phyloP scores from a whole-genome alignment of 1,284 basidiomycete species.

The Moesziomyces sp. region DNA sequence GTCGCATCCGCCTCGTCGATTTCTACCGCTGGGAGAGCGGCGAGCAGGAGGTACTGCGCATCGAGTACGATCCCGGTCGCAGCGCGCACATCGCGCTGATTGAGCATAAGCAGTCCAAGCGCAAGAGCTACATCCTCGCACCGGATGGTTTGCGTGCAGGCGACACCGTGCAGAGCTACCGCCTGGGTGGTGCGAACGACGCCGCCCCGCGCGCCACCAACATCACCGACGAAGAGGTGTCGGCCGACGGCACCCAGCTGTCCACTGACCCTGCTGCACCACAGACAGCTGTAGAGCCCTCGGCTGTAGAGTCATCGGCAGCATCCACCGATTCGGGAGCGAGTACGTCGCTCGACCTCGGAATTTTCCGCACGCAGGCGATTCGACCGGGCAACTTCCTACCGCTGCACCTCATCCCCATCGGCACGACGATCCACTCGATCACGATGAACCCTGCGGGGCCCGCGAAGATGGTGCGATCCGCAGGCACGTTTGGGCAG shows the following conservation, averaged over 20 bases:
- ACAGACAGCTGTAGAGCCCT: slow-evolving; percentile 21
- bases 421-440: slow-evolving; percentile 89
- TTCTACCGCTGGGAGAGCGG: slow-evolving; percentile 80
- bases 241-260: slow-evolving; percentile 13
- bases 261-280: slow-evolving; percentile 39
- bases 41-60: slow-evolving; percentile 85
- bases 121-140: slow-evolving; percentile 86
- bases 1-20: slow-evolving; percentile 86
- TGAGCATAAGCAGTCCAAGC: slow-evolving; percentile 72
- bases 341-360: slow-evolving; percentile 77
- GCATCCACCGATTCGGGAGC: slow-evolving; percentile 63
- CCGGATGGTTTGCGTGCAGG: slow-evolving; percentile 89
- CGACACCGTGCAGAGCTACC: slow-evolving; percentile 87
- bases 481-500: slow-evolving; percentile 87
- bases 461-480: slow-evolving; percentile 83
- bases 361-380: slow-evolving; percentile 84
- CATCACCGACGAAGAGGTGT: slow-evolving; percentile 22
- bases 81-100: slow-evolving; percentile 93
- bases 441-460: slow-evolving; percentile 82
- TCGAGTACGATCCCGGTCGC: slow-evolving; percentile 96
- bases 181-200: slow-evolving; percentile 62
- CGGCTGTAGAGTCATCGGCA: slow-evolving; percentile 6
- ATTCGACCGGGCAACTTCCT: slow-evolving; percentile 93
- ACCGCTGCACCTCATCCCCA: slow-evolving; percentile 88
- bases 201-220: slow-evolving; percentile 5